Base-by-base conservation (phyloP, 2,329 filamentous ascomycete species). In the Neonectria coccinea region DNA sequence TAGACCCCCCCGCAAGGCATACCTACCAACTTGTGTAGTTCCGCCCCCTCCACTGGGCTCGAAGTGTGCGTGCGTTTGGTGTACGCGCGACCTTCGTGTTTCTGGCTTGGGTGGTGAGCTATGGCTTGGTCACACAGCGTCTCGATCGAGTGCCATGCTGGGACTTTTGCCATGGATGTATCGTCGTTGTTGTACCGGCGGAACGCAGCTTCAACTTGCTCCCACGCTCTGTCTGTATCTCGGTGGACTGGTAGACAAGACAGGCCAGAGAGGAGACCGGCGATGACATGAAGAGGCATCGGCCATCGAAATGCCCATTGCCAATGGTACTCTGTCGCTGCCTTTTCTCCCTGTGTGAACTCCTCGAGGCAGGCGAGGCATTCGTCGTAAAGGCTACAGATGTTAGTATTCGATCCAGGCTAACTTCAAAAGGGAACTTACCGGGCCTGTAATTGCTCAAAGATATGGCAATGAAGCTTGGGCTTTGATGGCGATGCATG, bases 291-390 rank as follows among this genome's bases (percentile, higher is more conserved):
- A 6, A 67, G 50, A 18, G 66, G 66, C 64, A 68, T 68, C 8
- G 66, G 66, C 66, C 66, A 68, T 18, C 64, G 57, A 25, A 67
- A 68, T 1, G 64, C 61, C 66, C 66, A 68, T 45, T 67, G 61
- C 66, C 66, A 68, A 39, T 68, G 58, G 41, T 65, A 59, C 12
- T 53, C 29, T 7, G 56, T 52, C 6, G 66, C 66, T 1, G 59
- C 60, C 33, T 61, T 52, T 45, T 68, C 66, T 50, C 66, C 66
- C 7, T 53, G 60, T 3, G 64, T 42, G 11, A 68, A 58, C 22
- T 66, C 64, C n/a, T 68, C 66, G 1, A 68, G 64, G n/a, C 66
- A 68, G 20, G 22, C 55, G 5, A 68, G 55, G 14, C 66, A 68
- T 16, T 68, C 66, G 12, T 59, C 65, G 45, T 68, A 68, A 12